These are phyloP conservation scores for Microstroma glucosiphilum DNA, from an alignment of 1,284 basidiomycete species.

Conservation along the genomic window DNA sequence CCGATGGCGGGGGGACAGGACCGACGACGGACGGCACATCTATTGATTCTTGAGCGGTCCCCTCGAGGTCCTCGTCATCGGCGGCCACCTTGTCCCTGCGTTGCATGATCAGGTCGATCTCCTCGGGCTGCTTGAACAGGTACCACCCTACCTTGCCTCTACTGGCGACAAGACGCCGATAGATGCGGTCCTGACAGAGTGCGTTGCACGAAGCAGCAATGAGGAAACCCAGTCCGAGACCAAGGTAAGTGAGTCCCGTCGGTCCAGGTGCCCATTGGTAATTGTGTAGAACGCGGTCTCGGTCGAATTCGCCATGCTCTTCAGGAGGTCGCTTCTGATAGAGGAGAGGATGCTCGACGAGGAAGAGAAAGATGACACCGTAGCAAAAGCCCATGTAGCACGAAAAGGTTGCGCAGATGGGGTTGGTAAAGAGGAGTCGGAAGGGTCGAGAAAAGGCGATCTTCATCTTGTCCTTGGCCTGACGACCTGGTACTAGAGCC, in stretches of 20 bases:
- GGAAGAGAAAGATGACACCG: slow-evolving; percentile 52
- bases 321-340: slow-evolving; percentile 48
- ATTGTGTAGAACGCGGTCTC: slow-evolving; percentile 13
- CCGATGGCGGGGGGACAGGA: neutral
- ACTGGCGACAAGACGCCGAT: slow-evolving; percentile 36
- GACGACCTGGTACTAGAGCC: slow-evolving; percentile 14
- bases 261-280: slow-evolving; percentile 53
- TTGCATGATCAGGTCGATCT: slow-evolving; percentile 13
- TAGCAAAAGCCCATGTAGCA: slow-evolving; percentile 55
- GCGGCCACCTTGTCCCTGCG: slow-evolving; percentile 5
- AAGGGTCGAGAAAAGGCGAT: slow-evolving; percentile 52
- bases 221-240: slow-evolving; percentile 53
- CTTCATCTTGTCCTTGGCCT: slow-evolving; percentile 19
- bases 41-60: neutral
- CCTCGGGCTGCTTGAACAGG: slow-evolving; percentile 18
- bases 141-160: slow-evolving; percentile 27
- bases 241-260: slow-evolving; percentile 52
- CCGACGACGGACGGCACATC: neutral
- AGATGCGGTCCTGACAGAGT: slow-evolving; percentile 52
- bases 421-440: slow-evolving; percentile 37
- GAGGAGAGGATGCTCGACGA: slow-evolving; percentile 52
- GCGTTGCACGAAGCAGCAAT: slow-evolving; percentile 51
- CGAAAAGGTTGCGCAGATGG: slow-evolving; percentile 51
- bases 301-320: no score
- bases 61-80: slow-evolving; percentile 16